Evolutionary conservation across 179 eudicot species (phyloP).

Genomic region (Silene coronaria): DNA sequence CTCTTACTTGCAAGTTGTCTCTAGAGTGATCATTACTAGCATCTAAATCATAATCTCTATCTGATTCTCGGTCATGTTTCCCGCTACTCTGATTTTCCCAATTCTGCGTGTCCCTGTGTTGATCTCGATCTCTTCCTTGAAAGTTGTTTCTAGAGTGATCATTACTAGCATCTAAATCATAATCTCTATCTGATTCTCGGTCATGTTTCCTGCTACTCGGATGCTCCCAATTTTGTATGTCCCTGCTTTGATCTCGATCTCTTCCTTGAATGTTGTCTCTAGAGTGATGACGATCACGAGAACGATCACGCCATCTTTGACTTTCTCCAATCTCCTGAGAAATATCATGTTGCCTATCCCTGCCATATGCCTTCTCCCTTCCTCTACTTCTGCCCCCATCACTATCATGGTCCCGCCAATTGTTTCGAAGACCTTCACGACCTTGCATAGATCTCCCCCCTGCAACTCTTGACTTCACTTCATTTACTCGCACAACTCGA

Average conservation of each 20-base stretch:
- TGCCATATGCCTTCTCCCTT: constrained; percentile 37
- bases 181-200: constrained; percentile 41
- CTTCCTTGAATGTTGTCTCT: constrained; percentile 46
- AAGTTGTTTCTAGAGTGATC: constrained; percentile 42
- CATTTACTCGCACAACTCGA: constrained; percentile 76
- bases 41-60: constrained; percentile 32
- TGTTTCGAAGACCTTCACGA: constrained; percentile 50
- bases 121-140: constrained; percentile 40
- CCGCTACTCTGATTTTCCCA: constrained; percentile 39
- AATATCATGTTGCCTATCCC: constrained; percentile 39
- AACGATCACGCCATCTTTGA: constrained; percentile 42
- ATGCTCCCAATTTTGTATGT: constrained; percentile 36
- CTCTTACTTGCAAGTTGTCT: constrained; percentile 44
- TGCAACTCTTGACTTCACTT: constrained; percentile 57
- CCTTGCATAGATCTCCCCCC: constrained; percentile 45
- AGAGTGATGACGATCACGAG: constrained; percentile 34
- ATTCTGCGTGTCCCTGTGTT: constrained; percentile 34
- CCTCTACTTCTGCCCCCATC: constrained; percentile 53
- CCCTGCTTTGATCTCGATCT: constrained; percentile 37
- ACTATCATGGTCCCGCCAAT: constrained; percentile 41
- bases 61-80: constrained; percentile 41
- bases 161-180: constrained; percentile 25
- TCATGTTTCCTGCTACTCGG: constrained; percentile 40
- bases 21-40: constrained; percentile 33
- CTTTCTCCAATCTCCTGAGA: constrained; percentile 46